Conservation (phyloP, 305 asterid species). For the Fraxinus sp. region DNA sequence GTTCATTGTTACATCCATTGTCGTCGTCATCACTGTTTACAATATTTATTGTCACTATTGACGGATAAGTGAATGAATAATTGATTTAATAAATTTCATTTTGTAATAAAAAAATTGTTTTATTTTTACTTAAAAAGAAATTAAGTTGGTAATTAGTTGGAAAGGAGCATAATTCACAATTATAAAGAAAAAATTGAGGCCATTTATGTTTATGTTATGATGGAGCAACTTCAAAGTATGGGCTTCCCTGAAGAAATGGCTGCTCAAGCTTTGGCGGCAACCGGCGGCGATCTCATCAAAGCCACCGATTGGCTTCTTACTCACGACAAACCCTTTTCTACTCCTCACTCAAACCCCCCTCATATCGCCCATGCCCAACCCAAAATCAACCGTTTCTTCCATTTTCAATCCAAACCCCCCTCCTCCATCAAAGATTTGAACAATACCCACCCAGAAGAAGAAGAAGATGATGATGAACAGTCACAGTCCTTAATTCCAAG, state of each 20-base stretch:
- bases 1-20: not conserved
- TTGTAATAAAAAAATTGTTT: not conserved
- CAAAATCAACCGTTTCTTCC: constrained; percentile 69
- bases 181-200: not conserved
- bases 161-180: not conserved
- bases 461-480: constrained; percentile 23
- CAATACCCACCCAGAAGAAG: constrained; percentile 5
- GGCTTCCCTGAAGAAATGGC: constrained; percentile 60
- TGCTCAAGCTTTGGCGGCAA: constrained; percentile 52
- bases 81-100: not conserved
- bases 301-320: constrained; percentile 76
- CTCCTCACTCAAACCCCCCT: constrained; percentile 26
- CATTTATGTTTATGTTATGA: not conserved
- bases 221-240: constrained; percentile 59
- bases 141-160: not conserved
- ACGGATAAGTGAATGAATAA: not conserved
- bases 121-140: not conserved
- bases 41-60: too few relatives aligned
- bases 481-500: constrained; percentile 15
- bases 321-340: not conserved
- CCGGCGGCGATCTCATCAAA: constrained; percentile 52
- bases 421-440: constrained; percentile 19
- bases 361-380: constrained; percentile 62
- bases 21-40: not conserved
- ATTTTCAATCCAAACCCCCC: constrained; percentile 25